These are phyloP conservation scores for Ammopiptanthus mongolicus DNA, from an alignment of 306 rosid species.

Conservation along the genomic window DNA sequence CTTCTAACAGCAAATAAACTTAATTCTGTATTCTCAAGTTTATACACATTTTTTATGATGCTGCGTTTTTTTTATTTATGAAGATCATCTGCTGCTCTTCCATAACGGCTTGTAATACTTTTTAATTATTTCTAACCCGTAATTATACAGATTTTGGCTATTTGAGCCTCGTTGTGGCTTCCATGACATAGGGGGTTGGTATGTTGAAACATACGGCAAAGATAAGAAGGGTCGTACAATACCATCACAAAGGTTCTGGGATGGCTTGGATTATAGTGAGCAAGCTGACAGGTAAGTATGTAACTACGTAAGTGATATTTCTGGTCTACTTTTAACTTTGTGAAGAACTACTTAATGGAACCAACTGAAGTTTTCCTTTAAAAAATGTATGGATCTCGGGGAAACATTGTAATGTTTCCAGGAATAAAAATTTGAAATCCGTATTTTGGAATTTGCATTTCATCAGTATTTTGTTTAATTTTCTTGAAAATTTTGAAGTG, in stretches of 20 bases:
- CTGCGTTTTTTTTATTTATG: constrained; percentile 5
- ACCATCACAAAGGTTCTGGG: constrained; percentile 80
- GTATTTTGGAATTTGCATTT: not conserved
- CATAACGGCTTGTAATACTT: not conserved
- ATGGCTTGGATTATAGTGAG: constrained; percentile 53
- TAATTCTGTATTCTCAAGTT: not conserved
- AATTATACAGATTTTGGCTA: constrained; percentile 78
- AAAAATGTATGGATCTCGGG: constrained; percentile 6
- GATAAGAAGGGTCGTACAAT: constrained; percentile 67
- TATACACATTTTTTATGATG: not conserved
- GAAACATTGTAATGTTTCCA: not conserved
- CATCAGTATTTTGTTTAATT: not conserved
- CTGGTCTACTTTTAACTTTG: not conserved
- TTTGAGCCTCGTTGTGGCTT: constrained; percentile 96
- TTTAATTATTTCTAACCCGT: constrained; percentile 21
- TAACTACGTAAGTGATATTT: not conserved
- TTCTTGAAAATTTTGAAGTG: constrained; percentile 2
- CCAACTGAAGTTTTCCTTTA: not conserved
- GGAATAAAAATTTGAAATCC: not conserved
- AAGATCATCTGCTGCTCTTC: not conserved
- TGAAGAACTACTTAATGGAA: not conserved
- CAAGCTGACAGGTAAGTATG: constrained; percentile 50
- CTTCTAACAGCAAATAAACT: not conserved
- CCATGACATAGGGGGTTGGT: constrained; percentile 98
- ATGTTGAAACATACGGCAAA: constrained; percentile 85